Conservation (phyloP, 176 grass and related monocot genomes). For the Oryza glumipatula region DNA sequence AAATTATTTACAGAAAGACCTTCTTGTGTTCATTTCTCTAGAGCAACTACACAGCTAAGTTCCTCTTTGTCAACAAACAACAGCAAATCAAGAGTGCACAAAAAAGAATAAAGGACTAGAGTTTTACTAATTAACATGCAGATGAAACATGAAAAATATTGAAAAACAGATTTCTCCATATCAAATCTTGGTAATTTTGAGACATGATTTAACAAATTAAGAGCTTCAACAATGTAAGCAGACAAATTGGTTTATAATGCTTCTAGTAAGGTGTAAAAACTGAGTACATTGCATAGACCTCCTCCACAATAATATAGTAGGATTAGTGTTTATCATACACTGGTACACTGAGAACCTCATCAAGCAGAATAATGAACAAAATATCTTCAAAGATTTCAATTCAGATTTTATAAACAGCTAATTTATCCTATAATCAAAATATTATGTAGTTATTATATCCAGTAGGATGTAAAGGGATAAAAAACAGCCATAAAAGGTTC, state of each 20-base stretch:
- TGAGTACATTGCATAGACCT: neutral
- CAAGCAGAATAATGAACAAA: conserved; percentile 13
- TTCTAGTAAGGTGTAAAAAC: conserved; percentile 10
- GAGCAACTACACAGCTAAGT: neutral
- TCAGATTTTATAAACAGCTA: neutral
- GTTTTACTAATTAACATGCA: neutral
- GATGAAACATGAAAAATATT: conserved; percentile 2
- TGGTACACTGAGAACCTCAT: conserved; percentile 1
- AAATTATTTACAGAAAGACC: conserved; percentile 10
- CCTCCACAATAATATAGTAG: neutral
- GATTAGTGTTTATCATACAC: neutral
- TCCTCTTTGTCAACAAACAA: neutral
- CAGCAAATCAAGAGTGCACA: neutral
- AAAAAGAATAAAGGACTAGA: neutral
- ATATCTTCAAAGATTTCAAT: neutral
- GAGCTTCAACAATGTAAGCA: neutral
- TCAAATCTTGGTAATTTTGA: conserved; percentile 15
- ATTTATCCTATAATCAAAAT: neutral
- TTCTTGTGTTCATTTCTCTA: neutral
- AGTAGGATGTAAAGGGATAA: neutral
- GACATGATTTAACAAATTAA: conserved; percentile 26
- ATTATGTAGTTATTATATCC: neutral
- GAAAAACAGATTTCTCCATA: neutral
- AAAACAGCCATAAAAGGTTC: neutral
- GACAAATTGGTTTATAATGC: conserved; percentile 24